These are phyloP conservation scores for Suillus subluteus DNA, from an alignment of 768 basidiomycete genomes.

Conservation along the genomic window DNA sequence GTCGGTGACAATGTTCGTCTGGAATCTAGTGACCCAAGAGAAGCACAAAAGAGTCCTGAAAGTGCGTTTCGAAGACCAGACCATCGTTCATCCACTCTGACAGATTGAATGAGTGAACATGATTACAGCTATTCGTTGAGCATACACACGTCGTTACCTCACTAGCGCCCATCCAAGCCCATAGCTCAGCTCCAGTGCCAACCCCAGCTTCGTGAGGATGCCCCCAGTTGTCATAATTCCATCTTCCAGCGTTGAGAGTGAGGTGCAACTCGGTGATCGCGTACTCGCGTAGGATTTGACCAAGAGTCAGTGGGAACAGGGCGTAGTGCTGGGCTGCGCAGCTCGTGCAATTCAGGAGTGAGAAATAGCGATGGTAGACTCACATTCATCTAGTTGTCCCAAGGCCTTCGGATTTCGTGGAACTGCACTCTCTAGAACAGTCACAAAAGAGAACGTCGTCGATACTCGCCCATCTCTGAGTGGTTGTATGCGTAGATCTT, in stretches of 20 bases:
- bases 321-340: slow-evolving; percentile 79
- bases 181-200: slow-evolving; percentile 85
- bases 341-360: slow-evolving; percentile 2
- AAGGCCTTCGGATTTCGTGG: slow-evolving; percentile 60
- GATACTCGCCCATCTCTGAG: slow-evolving; percentile 84
- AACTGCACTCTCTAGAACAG: slow-evolving; percentile 52
- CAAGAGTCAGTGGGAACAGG: slow-evolving; percentile 83
- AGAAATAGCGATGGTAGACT: slow-evolving; percentile 30
- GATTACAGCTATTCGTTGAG: background rate
- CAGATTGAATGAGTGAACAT: slow-evolving; percentile 13
- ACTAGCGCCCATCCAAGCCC: slow-evolving; percentile 89
- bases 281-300: slow-evolving; percentile 85
- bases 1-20: slow-evolving; percentile 72
- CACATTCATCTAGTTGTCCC: slow-evolving; percentile 48
- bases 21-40: slow-evolving; percentile 77
- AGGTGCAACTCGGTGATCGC: slow-evolving; percentile 88
- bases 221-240: slow-evolving; percentile 87
- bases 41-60: slow-evolving; percentile 94
- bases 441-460: slow-evolving; percentile 81
- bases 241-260: slow-evolving; percentile 88
- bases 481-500: slow-evolving; percentile 57
- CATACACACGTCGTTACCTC: slow-evolving; percentile 47
- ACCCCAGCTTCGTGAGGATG: slow-evolving; percentile 77
- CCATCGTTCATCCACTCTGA: slow-evolving; percentile 80
- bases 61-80: slow-evolving; percentile 84